Conservation (phyloP, 495 filamentous ascomycete genomes). For the Elasticomyces elasticus region DNA sequence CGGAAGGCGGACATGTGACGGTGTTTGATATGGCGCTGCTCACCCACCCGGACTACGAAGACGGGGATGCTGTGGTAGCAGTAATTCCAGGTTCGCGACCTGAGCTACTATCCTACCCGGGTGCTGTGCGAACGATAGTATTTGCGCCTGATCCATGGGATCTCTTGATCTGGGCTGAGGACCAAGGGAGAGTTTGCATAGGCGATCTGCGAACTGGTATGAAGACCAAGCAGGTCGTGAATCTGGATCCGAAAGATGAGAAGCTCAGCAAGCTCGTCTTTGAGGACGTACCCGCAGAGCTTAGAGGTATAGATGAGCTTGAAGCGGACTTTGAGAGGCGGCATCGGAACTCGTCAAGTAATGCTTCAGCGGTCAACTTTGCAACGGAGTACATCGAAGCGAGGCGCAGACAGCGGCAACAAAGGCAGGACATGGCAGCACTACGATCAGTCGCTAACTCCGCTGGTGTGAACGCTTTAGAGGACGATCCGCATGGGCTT, state of each 20-base stretch:
- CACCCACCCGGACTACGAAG: constrained; percentile 27
- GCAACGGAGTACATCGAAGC: constrained; percentile 36
- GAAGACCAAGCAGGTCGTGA: constrained; percentile 60
- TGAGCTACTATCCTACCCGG: constrained; percentile 33
- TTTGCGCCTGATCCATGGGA: constrained; percentile 88
- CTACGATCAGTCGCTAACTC: constrained; percentile 19
- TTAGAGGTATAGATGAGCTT: constrained; percentile 25
- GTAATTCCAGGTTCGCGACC: constrained; percentile 38
- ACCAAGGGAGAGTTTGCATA: constrained; percentile 72
- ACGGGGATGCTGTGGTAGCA: constrained; percentile 37
- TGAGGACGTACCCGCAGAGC: constrained; percentile 35
- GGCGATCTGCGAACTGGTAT: constrained; percentile 75
- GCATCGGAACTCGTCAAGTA: constrained; percentile 32
- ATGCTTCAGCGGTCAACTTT: constrained; percentile 29
- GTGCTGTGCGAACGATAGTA: constrained; percentile 80
- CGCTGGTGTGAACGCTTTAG: constrained; percentile 6
- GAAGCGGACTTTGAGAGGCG: constrained; percentile 32
- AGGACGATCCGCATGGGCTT: constrained; percentile 41
- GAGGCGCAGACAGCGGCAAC: constrained; percentile 25
- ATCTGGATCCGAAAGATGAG: constrained; percentile 49
- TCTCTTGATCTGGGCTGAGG: constrained; percentile 86
- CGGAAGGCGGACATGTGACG: constrained; percentile 60
- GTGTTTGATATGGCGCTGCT: constrained; percentile 52
- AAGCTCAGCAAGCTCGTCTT: constrained; percentile 34
- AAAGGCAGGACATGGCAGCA: constrained; percentile 13